Conservation (phyloP, 805 yeast species). For the Yarrowia yakushimensis region DNA sequence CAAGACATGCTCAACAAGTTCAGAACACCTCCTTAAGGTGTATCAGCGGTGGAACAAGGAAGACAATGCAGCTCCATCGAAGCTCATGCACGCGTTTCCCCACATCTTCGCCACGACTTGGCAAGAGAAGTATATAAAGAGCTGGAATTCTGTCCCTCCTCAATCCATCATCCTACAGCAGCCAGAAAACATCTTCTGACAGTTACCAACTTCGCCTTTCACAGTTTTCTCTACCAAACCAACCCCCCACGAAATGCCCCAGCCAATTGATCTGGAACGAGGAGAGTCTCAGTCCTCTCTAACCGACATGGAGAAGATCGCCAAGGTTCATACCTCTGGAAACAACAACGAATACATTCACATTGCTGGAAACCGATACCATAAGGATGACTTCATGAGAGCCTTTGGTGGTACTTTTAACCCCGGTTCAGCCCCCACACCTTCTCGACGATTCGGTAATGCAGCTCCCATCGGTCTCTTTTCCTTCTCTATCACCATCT, state of each 20-base stretch:
- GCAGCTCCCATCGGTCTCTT: conserved; percentile 62
- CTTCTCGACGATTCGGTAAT: conserved; percentile 52
- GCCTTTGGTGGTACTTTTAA: conserved; percentile 46
- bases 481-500: conserved; percentile 58
- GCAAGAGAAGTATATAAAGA: neutral
- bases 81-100: conserved; percentile 5
- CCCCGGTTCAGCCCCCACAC: conserved; percentile 30
- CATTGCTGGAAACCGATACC: conserved; percentile 63
- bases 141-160: neutral
- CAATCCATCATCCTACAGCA: neutral
- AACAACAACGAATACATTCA: conserved; percentile 58
- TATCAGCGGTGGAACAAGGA: neutral
- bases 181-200: neutral
- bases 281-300: conserved; percentile 10
- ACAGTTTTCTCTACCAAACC: neutral
- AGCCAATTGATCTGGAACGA: conserved; percentile 10
- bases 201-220: neutral
- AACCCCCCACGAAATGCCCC: neutral
- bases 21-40: too few species aligned
- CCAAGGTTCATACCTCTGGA: conserved; percentile 40
- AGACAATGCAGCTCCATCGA: conserved; percentile 5
- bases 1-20: too few species aligned
- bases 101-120: neutral
- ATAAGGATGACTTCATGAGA: conserved; percentile 51
- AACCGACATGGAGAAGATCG: conserved; percentile 16